These are phyloP conservation scores for Kodamaea ohmeri DNA, from an alignment of 1,139 yeast genomes.

Conservation along the genomic window DNA sequence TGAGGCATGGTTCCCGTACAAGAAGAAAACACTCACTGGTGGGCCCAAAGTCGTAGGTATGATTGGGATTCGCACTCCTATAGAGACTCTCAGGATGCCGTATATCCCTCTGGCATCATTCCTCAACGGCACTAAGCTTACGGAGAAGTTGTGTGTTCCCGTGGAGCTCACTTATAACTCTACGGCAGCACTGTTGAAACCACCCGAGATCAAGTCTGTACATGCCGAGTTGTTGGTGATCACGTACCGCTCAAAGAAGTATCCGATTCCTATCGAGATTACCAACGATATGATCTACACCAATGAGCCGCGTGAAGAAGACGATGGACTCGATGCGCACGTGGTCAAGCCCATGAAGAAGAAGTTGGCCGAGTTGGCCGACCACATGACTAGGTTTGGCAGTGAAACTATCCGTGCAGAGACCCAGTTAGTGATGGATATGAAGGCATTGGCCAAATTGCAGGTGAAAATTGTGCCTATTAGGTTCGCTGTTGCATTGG, in stretches of 20 bases:
- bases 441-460: constrained; percentile 22
- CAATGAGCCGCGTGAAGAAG: constrained; percentile 15
- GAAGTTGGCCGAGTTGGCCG: constrained; percentile 16
- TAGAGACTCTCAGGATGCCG: constrained; percentile 15
- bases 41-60: constrained; percentile 24
- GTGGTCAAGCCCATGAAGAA: constrained; percentile 19
- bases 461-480: constrained; percentile 17
- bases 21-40: constrained; percentile 22
- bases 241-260: constrained; percentile 22
- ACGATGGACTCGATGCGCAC: constrained; percentile 20
- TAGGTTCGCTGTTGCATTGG: constrained; percentile 15
- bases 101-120: constrained; percentile 15
- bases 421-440: constrained; percentile 19
- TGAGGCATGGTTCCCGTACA: constrained; percentile 19
- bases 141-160: constrained; percentile 14
- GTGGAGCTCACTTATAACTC: constrained; percentile 13
- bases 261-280: constrained; percentile 24
- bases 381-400: constrained; percentile 15
- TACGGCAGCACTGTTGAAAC: constrained; percentile 11
- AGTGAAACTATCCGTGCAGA: constrained; percentile 16
- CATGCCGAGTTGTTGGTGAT: constrained; percentile 20
- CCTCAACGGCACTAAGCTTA: constrained; percentile 5
- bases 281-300: constrained; percentile 19
- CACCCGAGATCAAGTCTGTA: constrained; percentile 22
- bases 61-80: constrained; percentile 18